A percentile compares a stretch with the other conserved stretches of the same genome.
Conservation (phyloP, 192 early-diverging fungal species). For the Spizellomyces sp. region DNA sequence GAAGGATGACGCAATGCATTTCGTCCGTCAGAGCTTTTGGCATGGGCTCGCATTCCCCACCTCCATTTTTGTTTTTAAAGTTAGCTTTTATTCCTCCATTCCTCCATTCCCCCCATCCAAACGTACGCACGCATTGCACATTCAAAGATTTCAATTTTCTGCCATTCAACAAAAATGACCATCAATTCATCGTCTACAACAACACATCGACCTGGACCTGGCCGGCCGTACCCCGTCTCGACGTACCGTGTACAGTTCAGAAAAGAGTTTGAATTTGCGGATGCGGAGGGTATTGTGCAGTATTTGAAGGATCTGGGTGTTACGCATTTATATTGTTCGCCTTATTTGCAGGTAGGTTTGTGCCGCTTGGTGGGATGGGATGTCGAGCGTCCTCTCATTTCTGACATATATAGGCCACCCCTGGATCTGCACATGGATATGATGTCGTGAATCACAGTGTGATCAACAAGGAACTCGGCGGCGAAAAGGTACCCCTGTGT, state of each 20-base stretch:
- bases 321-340: slow-evolving; percentile 27
- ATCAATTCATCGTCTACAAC: no score
- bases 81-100: no score
- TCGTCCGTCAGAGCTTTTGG: no score
- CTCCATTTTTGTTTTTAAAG: no score
- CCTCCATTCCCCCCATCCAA: no score
- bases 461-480: slow-evolving; percentile 29
- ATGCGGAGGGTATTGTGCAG: slow-evolving; percentile 3
- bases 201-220: slow-evolving; percentile 16
- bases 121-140: no score
- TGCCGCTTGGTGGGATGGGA: neutral
- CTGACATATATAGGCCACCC: slow-evolving; percentile 10
- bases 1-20: no score
- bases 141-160: no score
- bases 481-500: slow-evolving; percentile 7
- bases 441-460: slow-evolving; percentile 30
- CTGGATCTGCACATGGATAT: slow-evolving; percentile 31
- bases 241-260: slow-evolving; percentile 30
- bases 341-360: slow-evolving; percentile 14
- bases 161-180: no score
- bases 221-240: slow-evolving; percentile 22
- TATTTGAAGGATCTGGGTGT: slow-evolving; percentile 29
- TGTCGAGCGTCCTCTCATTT: neutral
- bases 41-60: no score
- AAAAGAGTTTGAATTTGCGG: slow-evolving; percentile 31